Base-by-base conservation (phyloP, 2,329 filamentous ascomycete species). In the Metarhizium humberi region DNA sequence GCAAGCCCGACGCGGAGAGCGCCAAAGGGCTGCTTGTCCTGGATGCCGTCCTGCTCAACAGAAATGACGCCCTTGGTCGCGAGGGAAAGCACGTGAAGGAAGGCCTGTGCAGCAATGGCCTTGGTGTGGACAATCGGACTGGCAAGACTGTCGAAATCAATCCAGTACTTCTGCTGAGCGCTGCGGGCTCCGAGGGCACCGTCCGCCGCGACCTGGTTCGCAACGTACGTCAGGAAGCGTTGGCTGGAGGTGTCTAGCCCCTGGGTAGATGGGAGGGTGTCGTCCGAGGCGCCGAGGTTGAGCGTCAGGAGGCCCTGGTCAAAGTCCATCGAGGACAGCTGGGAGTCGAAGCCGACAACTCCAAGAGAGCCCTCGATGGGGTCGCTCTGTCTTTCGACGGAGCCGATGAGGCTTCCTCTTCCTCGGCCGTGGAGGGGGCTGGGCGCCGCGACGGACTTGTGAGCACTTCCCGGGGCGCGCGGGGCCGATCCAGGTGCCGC, bases 31-130 rank as follows among this genome's bases (percentile, higher is more conserved):
- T 67, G 53, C 7, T 64, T 61, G 6, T 68, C 55, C 6, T 63
- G 60, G 29, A 67, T 65, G 32, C 68, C 68, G 3, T 78, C 72
- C 69, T 95, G 90, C 58, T 78, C 70, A 5, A 92, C 82, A 18
- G 71, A 66, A 48, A 92, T 71, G 55, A 80, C 68, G 2, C 78
- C 78, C 69, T 85, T 89, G 2, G 83, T 90, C 6, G 82, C 85
- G 47, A 94, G 76, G 11, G 79, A 77, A 14, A 95, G 78, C 2
- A 89, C 77, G 66, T 94, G 88, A 71, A 87, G 82, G 65, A 90
- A 86, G 0, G 84, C 89, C 67, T 91, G 87, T 2, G 87, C 84
- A 8, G 86, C 88, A 13, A 90, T 83, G 34, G 81, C 73, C 40
- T 75, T 78, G 34, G 80, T 82, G 46, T 73, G 71, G 50, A 75